A percentile compares a stretch with the other conserved stretches of the same genome.
phyloP scores from a whole-genome alignment of 2,329 filamentous ascomycete species.

The Paecilomyces fulvus region DNA sequence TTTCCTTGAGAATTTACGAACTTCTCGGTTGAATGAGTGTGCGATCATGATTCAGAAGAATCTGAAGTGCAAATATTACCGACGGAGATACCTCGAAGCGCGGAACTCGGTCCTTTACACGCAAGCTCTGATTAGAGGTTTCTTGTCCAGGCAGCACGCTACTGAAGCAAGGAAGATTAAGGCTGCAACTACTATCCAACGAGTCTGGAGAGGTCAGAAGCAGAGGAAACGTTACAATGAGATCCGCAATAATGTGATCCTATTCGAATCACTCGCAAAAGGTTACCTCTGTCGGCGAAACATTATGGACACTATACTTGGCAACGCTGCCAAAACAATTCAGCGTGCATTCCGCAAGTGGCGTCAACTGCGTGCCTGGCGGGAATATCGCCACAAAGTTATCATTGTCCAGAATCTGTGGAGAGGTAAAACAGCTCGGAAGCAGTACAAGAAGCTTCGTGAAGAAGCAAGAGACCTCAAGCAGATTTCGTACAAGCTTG shows the following conservation, averaged over 20 bases:
- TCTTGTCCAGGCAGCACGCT: constrained; percentile 66
- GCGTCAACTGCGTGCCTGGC: constrained; percentile 69
- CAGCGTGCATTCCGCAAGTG: constrained; percentile 84
- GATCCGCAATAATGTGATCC: constrained; percentile 74
- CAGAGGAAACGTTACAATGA: constrained; percentile 71
- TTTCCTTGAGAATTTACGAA: constrained; percentile 89
- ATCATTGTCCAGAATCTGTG: constrained; percentile 86
- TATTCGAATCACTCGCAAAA: constrained; percentile 84
- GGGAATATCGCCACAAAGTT: constrained; percentile 81
- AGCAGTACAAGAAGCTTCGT: constrained; percentile 79
- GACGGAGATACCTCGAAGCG: constrained; percentile 80
- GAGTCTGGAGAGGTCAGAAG: constrained; percentile 88
- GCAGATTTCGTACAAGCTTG: constrained; percentile 98
- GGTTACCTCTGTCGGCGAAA: constrained; percentile 84
- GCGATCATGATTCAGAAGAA: constrained; percentile 99
- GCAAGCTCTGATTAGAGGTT: constrained; percentile 70
- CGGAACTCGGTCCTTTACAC: constrained; percentile 70
- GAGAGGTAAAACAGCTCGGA: constrained; percentile 74
- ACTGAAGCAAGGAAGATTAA: constrained; percentile 74
- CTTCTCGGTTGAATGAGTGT: constrained; percentile 80
- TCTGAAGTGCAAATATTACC: constrained; percentile 87
- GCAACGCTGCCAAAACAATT: constrained; percentile 83
- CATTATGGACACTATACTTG: constrained; percentile 87
- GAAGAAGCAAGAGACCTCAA: constrained; percentile 97
- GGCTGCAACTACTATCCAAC: constrained; percentile 88